Conservation (phyloP, 2,329 filamentous ascomycete species). For the Beauveria varroae region DNA sequence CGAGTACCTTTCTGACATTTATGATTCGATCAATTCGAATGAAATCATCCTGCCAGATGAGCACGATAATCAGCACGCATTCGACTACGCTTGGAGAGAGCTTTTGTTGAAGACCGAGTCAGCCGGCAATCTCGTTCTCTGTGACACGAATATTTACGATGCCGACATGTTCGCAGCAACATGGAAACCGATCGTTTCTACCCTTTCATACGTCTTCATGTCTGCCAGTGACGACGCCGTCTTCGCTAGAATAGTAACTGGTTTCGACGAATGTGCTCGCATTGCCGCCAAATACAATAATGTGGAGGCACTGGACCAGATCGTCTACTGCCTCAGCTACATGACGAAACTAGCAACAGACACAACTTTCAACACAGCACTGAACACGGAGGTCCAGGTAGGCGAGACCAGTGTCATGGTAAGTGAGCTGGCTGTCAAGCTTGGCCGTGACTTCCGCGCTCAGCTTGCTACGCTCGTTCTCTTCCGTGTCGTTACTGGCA, state of each 20-base stretch:
- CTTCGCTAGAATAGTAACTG: conserved; percentile 85
- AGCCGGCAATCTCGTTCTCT: conserved; percentile 65
- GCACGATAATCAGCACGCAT: conserved; percentile 92
- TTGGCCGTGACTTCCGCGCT: conserved; percentile 87
- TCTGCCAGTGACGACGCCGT: conserved; percentile 95
- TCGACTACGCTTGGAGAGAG: conserved; percentile 97
- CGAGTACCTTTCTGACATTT: conserved; percentile 80
- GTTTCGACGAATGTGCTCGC: conserved; percentile 91
- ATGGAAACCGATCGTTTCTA: conserved; percentile 92
- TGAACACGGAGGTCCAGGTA: conserved; percentile 94
- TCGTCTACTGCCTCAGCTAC: conserved; percentile 80
- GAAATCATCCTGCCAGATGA: conserved; percentile 97
- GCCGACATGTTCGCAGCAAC: conserved; percentile 96
- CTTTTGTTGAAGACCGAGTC: conserved; percentile 76
- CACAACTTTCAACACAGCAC: conserved; percentile 66
- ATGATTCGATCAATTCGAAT: conserved; percentile 80
- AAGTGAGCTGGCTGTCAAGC: conserved; percentile 91
- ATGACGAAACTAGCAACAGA: conserved; percentile 84
- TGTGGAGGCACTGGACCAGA: conserved; percentile 83
- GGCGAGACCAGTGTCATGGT: conserved; percentile 95
- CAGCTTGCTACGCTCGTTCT: conserved; percentile 92
- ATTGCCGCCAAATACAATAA: conserved; percentile 81
- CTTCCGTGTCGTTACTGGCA: conserved; percentile 83
- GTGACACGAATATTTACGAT: conserved; percentile 90
- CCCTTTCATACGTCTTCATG: conserved; percentile 97